A percentile compares a stretch with the other conserved stretches of the same genome.
These are phyloP conservation scores for Claviceps cyperi DNA, from an alignment of 2,329 filamentous ascomycete genomes.

Conservation along the genomic window DNA sequence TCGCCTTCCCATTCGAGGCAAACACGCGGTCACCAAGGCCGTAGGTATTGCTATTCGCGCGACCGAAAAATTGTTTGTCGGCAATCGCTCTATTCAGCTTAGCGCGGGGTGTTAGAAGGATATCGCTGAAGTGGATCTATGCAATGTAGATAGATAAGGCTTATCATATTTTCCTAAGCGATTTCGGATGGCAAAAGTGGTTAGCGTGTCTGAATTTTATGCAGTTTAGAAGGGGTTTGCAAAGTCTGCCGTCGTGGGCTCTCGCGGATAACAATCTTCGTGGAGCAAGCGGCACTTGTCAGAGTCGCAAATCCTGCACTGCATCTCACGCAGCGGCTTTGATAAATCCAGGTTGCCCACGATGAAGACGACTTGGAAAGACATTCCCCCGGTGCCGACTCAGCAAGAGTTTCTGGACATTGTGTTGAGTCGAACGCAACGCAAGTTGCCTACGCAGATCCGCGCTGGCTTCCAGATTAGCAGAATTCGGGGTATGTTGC, in stretches of 20 bases:
- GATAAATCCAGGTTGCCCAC: slow-evolving; percentile 17
- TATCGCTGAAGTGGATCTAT: not conserved
- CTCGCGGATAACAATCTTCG: not conserved
- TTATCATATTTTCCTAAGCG: not conserved
- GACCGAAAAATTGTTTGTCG: not conserved
- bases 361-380: slow-evolving; percentile 54
- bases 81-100: not conserved
- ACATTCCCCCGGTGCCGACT: slow-evolving; percentile 78
- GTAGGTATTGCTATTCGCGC: not conserved
- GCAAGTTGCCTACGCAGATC: slow-evolving; percentile 88
- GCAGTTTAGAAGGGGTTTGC: not conserved
- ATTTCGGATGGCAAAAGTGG: not conserved
- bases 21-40: not conserved
- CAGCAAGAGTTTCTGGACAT: slow-evolving; percentile 96
- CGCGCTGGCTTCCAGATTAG: slow-evolving; percentile 87
- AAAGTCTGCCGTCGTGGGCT: not conserved
- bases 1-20: not conserved
- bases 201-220: not conserved
- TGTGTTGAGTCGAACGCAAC: slow-evolving; percentile 83
- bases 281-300: not conserved
- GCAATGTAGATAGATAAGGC: not conserved
- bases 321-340: not conserved
- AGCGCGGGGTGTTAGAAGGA: not conserved
- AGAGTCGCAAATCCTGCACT: slow-evolving; percentile 4
- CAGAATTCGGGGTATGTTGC: slow-evolving; percentile 56